Evolutionary conservation across 169 alveolate genomes (phyloP).

Genomic region (Plasmodium cynomolgi): DNA sequence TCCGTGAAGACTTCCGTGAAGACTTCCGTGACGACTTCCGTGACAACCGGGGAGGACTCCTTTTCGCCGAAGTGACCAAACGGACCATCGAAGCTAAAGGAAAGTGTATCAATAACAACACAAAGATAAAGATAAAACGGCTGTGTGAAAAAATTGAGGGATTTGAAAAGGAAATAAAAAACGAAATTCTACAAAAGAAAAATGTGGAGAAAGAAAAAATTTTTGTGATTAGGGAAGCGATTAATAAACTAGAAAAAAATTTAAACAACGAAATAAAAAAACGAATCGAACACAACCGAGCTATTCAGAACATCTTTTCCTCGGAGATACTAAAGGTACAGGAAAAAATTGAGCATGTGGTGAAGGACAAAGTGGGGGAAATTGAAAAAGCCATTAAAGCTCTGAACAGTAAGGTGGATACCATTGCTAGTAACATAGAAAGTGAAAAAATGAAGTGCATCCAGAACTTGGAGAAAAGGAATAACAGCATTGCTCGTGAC

Average conservation of each 20-base stretch:
- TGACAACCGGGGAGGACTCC: neutral
- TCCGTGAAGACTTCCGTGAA: no score
- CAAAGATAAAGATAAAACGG: conserved; percentile 59
- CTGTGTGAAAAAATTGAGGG: conserved; percentile 73
- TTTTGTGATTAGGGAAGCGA: conserved; percentile 63
- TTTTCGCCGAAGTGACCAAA: conserved; percentile 8
- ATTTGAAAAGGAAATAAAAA: conserved; percentile 70
- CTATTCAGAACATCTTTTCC: conserved; percentile 49
- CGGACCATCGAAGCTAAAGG: conserved; percentile 28
- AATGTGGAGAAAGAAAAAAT: conserved; percentile 70
- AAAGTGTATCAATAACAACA: conserved; percentile 54
- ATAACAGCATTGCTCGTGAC: conserved; percentile 50
- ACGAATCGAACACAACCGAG: conserved; percentile 57
- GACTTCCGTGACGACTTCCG: neutral
- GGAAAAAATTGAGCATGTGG: conserved; percentile 64
- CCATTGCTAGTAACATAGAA: conserved; percentile 43
- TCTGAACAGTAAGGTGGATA: conserved; percentile 28
- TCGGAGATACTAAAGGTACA: conserved; percentile 61
- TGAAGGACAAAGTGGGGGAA: conserved; percentile 40
- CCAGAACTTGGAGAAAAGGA: conserved; percentile 34
- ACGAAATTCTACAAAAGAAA: conserved; percentile 61
- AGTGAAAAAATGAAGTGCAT: conserved; percentile 60
- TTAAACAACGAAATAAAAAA: conserved; percentile 58
- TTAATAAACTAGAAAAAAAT: conserved; percentile 50
- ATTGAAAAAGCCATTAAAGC: conserved; percentile 60